Base-by-base conservation (phyloP, 495 filamentous ascomycete species). In the Tetracladium setigerum region DNA sequence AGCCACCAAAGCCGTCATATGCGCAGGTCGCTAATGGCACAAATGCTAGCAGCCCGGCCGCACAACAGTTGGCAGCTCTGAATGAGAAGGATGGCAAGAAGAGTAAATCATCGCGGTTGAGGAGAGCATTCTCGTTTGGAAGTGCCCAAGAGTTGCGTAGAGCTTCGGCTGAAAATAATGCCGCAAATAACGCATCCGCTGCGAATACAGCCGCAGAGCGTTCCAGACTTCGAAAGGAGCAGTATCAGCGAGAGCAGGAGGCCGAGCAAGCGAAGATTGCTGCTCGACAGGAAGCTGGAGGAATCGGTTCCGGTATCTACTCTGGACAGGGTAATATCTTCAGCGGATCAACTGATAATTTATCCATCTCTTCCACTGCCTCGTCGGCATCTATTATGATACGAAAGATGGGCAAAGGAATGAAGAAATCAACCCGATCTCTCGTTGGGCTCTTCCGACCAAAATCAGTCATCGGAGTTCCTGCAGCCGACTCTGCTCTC, bases 341-440 rank as follows among this genome's bases (percentile, higher is more conserved):
- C 63, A 74, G 82, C 17, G 86, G 89, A 18, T 98, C 92, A 24
- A 97, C 89, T 7, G 92, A 99, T 67, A 95, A 97, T 50, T 63
- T 99, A 13, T 97, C 94, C 2, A 89, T 99, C 45, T 96, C 91
- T 4, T 97, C 94, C 11, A 97, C 92, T 14, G 92, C 92, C 24
- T 97, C 94, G 6, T 99, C 92, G 16, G 92, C 92, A 18, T 97
- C 94, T 31, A 84, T 99, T 53, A 99, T 99, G 92, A 90, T 99
- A 59, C 81, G 92, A 24, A 99, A 99, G 72, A 97, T 99, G 94
- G 94, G 92, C 56, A 86, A 87, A 50, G 90, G 94, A 16, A 84
- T 96, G 83, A 99, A 95, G 77, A 90, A 87, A 64, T 82, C 85
- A 14, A 84, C 82, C 17, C 73, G 89, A 30, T 96, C 90, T 8